Evolutionary conservation across 176 grass and related monocot species (phyloP).

Genomic region (Oryza rufipogon): DNA sequence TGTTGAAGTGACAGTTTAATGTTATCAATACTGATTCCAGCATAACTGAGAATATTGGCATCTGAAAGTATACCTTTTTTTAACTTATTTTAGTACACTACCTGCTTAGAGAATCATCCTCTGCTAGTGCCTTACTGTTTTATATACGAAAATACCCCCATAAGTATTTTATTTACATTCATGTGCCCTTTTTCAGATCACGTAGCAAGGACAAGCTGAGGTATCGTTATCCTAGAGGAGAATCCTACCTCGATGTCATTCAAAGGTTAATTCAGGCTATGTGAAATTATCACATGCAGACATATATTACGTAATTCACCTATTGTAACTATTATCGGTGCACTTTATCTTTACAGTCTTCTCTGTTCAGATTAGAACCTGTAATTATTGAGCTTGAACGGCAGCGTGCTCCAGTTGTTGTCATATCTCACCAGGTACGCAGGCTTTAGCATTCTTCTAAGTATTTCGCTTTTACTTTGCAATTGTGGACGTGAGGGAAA

Average conservation of each 20-base stretch:
- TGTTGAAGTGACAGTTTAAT: background rate
- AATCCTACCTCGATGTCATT: conserved; percentile 96
- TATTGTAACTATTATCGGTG: background rate
- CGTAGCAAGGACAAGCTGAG: conserved; percentile 91
- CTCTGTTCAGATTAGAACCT: conserved; percentile 73
- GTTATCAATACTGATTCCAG: background rate
- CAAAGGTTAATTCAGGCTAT: conserved; percentile 62
- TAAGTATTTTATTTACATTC: conserved; percentile 9
- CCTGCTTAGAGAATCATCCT: background rate
- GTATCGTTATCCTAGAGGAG: conserved; percentile 94
- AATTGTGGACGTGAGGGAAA: conserved; percentile 34
- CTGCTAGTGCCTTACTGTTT: background rate
- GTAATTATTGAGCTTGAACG: conserved; percentile 98
- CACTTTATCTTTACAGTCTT: conserved; percentile 16
- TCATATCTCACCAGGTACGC: conserved; percentile 97
- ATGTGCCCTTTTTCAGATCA: conserved; percentile 48
- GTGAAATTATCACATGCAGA: conserved; percentile 21
- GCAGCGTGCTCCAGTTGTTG: conserved; percentile 95
- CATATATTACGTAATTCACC: conserved; percentile 29
- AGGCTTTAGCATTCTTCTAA: conserved; percentile 25
- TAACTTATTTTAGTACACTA: background rate
- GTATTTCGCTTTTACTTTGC: conserved; percentile 12
- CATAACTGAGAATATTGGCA: background rate
- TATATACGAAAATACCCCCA: background rate
- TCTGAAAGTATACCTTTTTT: background rate